A percentile compares a stretch with the other conserved stretches of the same genome.
Evolutionary conservation across 441 rosid species (phyloP).

Genomic region (Aquilaria agallochum): DNA sequence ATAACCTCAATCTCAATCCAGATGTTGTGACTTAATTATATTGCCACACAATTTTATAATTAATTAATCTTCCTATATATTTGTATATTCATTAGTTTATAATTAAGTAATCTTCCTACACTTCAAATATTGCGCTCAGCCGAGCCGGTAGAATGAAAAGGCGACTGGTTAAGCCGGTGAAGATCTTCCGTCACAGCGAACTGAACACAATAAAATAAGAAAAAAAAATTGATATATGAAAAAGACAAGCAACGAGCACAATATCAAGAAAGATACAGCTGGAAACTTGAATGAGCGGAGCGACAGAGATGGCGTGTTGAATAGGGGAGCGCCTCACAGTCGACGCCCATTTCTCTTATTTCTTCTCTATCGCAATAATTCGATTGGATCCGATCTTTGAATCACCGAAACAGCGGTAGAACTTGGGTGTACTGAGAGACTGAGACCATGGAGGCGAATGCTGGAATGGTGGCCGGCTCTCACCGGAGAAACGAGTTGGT

Average conservation of each 20-base stretch:
- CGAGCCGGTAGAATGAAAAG: constrained; percentile 7
- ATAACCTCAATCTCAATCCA: neutral
- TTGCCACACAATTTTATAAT: no score
- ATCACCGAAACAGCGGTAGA: neutral
- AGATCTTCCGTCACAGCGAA: constrained; percentile 15
- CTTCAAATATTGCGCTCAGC: constrained; percentile 1
- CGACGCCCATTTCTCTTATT: neutral
- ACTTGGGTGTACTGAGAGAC: neutral
- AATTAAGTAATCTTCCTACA: no score
- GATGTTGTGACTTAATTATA: neutral
- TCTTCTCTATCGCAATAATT: neutral
- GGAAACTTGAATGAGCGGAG: constrained; percentile 9
- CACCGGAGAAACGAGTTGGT: constrained; percentile 91
- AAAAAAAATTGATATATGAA: neutral
- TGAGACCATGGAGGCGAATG: constrained; percentile 67
- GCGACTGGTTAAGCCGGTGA: constrained; percentile 37
- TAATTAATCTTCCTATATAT: no score
- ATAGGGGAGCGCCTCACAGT: constrained; percentile 26
- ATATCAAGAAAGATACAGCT: constrained; percentile 15
- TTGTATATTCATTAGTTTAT: no score
- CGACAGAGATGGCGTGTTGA: constrained; percentile 52
- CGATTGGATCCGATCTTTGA: constrained; percentile 17
- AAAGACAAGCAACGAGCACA: neutral
- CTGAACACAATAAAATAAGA: constrained; percentile 3
- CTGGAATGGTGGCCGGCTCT: constrained; percentile 94